Base-by-base conservation (phyloP, 2,329 filamentous ascomycete species). In the Epichloe sibirici region DNA sequence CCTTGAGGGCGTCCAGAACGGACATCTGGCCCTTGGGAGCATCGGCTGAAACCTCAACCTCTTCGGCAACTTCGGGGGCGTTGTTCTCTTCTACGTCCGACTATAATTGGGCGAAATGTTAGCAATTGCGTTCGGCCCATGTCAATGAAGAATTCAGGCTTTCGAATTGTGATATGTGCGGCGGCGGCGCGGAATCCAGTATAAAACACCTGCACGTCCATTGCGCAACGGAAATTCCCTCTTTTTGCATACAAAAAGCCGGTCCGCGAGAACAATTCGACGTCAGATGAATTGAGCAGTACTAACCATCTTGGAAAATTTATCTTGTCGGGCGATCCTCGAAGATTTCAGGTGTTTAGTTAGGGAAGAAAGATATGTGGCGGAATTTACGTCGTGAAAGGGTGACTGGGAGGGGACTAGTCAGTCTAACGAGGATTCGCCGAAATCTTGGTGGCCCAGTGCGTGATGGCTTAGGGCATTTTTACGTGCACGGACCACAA, bases 1-100 rank as follows among this genome's bases (percentile, higher is more conserved):
- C 93, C 84, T 98, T 98, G 69, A 98, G 87, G 65, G 93, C 93
- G 69, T 98, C 93, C 65, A 96, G 85, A 68, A 97, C 90, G 71
- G 88, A 90, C 90, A 98, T 97, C 81, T 90, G 89, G 69, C 87
- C 87, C 75, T 90, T 88, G 72, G 83, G 83, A 71, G 85, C 86
- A 78, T 95, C 90, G 75, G 87, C 90, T 71, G 86, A 86, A 72
- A 96, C 90, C 78, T 97, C 91, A 75, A 97, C 90, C 81, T 96
- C 93, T 71, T 86, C 82, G 69, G 74, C 72, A 70, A 82, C 90
- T 71, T 88, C 86, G 76, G 88, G 85, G 74, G 85, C 83, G 75
- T 82, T 86, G 76, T 85, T 90, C 86, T 97, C 91, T 96, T 97
- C 93, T 97, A 91, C 91, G 90, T 97, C 91, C 90, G 91, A 97